Evolutionary conservation across 169 alveolate genomes (phyloP).

Genomic region (Plasmodium billcollinsi): DNA sequence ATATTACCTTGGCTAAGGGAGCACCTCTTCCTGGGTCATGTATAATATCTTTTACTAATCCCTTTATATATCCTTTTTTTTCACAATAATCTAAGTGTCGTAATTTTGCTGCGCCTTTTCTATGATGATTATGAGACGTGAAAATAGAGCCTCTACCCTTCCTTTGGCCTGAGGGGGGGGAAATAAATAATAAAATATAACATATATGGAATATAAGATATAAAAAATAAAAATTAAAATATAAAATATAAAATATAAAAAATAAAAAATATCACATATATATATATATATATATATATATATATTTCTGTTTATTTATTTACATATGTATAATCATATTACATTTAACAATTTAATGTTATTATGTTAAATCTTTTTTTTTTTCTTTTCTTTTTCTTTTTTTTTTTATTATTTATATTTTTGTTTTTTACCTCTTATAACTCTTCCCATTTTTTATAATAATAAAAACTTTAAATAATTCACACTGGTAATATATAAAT

Average conservation of each 20-base stretch:
- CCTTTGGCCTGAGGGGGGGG: slow-evolving; percentile 92
- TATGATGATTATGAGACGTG: slow-evolving; percentile 94
- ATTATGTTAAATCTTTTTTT: too few species aligned
- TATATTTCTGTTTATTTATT: background rate
- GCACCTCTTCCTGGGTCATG: slow-evolving; percentile 99
- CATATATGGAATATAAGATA: background rate
- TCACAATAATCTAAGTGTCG: slow-evolving; percentile 97
- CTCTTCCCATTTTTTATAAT: slow-evolving; percentile 69
- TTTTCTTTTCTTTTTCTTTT: too few species aligned
- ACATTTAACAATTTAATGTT: too few species aligned
- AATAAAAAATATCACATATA: background rate
- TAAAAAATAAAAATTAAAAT: background rate
- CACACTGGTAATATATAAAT: background rate
- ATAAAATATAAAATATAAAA: background rate
- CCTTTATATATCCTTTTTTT: slow-evolving; percentile 95
- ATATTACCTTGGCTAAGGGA: slow-evolving; percentile 96
- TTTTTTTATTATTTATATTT: too few species aligned
- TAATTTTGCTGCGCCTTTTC: slow-evolving; percentile 97
- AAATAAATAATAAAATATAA: background rate
- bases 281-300: background rate
- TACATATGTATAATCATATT: too few species aligned
- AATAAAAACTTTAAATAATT: background rate
- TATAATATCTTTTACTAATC: slow-evolving; percentile 96
- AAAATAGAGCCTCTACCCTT: slow-evolving; percentile 98
- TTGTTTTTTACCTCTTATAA: slow-evolving; percentile 50